Evolutionary conservation across 805 yeast genomes (phyloP).

Genomic region (Yarrowia deformans): DNA sequence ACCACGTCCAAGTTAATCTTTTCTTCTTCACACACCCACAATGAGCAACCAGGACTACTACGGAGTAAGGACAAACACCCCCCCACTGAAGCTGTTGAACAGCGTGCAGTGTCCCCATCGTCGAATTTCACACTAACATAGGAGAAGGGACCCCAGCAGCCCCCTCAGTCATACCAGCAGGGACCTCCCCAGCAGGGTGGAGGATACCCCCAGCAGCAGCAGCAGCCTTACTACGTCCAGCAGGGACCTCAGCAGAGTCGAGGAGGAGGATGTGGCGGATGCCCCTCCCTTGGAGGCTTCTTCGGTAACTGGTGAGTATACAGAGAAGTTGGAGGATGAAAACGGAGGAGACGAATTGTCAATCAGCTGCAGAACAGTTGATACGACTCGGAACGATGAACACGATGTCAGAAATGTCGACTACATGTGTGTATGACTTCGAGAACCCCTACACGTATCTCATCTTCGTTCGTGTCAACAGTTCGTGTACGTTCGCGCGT

Average conservation of each 20-base stretch:
- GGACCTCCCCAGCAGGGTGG: slow-evolving; percentile 34
- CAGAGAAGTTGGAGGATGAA: not conserved
- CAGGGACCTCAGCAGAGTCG: slow-evolving; percentile 9
- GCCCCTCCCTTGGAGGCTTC: slow-evolving; percentile 21
- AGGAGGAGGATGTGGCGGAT: slow-evolving; percentile 30
- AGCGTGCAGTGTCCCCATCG: not conserved
- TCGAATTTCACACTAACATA: not conserved
- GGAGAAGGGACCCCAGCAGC: slow-evolving; percentile 38
- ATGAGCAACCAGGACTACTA: slow-evolving; percentile 39
- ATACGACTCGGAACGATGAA: too few species aligned
- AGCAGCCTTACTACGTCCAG: slow-evolving; percentile 39
- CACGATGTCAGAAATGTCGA: too few species aligned
- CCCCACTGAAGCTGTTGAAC: not conserved
- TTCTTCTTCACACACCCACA: slow-evolving; percentile 17
- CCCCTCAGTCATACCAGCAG: slow-evolving; percentile 38
- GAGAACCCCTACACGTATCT: too few species aligned
- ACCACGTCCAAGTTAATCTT: slow-evolving; percentile 17
- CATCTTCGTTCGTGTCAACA: not conserved
- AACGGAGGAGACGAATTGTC: not conserved
- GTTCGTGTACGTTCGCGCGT: too few species aligned
- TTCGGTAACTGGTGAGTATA: slow-evolving; percentile 26
- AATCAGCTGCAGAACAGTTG: not conserved
- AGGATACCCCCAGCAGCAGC: slow-evolving; percentile 32
- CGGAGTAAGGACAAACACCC: slow-evolving; percentile 18
- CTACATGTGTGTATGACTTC: too few species aligned